phyloP scores from a whole-genome alignment of 1,284 basidiomycete species.

The Pulveroboletus sp. region DNA sequence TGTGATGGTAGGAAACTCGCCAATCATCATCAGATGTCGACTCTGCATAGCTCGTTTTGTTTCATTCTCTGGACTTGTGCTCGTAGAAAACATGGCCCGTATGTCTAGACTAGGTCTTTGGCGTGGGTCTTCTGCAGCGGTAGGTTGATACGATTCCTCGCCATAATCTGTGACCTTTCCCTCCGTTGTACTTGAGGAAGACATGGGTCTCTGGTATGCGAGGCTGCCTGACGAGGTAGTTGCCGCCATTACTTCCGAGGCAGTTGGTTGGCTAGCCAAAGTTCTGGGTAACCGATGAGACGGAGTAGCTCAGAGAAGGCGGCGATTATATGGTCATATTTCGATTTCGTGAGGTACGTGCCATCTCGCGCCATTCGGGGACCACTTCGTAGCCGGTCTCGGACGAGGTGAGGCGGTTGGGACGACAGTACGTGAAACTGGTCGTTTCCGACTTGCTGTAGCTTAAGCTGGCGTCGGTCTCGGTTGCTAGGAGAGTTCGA shows the following conservation, averaged over 20 bases:
- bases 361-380: background rate
- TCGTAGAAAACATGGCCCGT: conserved; percentile 10
- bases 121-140: background rate
- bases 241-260: conserved; percentile 3
- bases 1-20: conserved; percentile 22
- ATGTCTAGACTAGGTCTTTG: background rate
- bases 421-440: background rate
- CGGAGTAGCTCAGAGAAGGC: background rate
- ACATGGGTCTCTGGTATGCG: background rate
- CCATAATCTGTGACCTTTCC: background rate
- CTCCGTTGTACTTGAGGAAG: conserved; percentile 1
- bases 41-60: conserved; percentile 44
- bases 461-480: background rate
- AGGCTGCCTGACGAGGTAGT: background rate
- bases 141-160: conserved; percentile 2
- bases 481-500: too few species aligned
- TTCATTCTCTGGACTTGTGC: conserved; percentile 23
- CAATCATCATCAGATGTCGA: conserved; percentile 48
- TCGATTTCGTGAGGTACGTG: too few species aligned
- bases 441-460: background rate
- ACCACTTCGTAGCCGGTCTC: too few species aligned
- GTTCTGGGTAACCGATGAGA: background rate
- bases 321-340: background rate
- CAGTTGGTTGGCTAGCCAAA: background rate
- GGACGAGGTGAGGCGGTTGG: background rate